Evolutionary conservation across 2,329 filamentous ascomycete genomes (phyloP).

Genomic region (Beauveria bassiana): DNA sequence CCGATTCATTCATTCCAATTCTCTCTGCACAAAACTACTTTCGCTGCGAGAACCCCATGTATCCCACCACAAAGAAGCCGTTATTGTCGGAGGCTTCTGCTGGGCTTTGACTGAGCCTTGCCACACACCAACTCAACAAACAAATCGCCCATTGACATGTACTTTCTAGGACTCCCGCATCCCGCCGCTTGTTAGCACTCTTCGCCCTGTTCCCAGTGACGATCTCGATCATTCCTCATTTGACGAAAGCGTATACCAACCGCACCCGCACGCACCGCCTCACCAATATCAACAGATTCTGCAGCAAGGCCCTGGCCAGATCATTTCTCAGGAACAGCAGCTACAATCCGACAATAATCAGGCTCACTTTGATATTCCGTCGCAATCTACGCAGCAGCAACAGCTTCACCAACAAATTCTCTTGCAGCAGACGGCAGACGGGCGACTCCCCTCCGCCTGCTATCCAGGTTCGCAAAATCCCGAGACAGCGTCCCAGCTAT

Average conservation of each 20-base stretch:
- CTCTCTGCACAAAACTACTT: not conserved
- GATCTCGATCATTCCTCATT: constrained; percentile 39
- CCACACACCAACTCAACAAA: not conserved
- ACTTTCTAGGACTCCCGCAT: constrained; percentile 12
- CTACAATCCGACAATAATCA: constrained; percentile 19
- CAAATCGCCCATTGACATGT: constrained; percentile 5
- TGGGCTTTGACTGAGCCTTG: not conserved
- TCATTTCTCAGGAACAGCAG: constrained; percentile 25
- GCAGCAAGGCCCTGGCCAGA: constrained; percentile 20
- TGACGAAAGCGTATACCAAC: constrained; percentile 36
- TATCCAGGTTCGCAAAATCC: constrained; percentile 35
- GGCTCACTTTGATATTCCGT: constrained; percentile 4
- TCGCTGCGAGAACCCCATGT: not conserved
- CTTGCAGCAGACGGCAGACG: constrained; percentile 7
- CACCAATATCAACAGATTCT: constrained; percentile 32
- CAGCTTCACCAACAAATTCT: constrained; percentile 20
- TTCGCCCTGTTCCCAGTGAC: constrained; percentile 37
- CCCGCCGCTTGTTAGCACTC: constrained; percentile 28
- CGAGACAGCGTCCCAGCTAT: constrained; percentile 55
- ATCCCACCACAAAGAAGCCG: not conserved
- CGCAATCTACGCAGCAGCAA: constrained; percentile 21
- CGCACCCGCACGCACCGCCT: constrained; percentile 16
- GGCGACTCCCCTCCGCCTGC: not conserved
- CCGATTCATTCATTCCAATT: not conserved
- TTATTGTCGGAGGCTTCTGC: constrained; percentile 15